Evolutionary conservation across 2,329 filamentous ascomycete genomes (phyloP).

Genomic region (Ophiocordyceps australis): DNA sequence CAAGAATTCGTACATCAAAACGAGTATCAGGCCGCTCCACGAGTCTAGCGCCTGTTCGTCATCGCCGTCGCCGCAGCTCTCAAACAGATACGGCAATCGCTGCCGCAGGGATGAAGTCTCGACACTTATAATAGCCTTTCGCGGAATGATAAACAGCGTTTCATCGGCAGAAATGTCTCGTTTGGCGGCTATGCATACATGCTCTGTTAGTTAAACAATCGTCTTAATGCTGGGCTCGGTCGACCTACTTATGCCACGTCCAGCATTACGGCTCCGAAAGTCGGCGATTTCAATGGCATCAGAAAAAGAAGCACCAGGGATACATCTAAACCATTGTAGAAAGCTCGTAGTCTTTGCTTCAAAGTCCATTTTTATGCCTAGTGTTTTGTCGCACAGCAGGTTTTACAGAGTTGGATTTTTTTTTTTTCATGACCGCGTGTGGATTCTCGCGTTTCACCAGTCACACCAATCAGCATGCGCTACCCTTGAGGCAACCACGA

Average conservation of each 20-base stretch:
- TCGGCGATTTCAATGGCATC: conserved; percentile 32
- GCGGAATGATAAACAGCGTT: conserved; percentile 64
- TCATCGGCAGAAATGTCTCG: conserved; percentile 56
- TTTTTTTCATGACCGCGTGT: too few relatives aligned
- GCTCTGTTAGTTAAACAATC: background rate
- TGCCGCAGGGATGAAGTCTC: conserved; percentile 51
- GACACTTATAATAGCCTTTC: conserved; percentile 49
- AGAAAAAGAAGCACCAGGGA: conserved; percentile 34
- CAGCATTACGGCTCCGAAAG: conserved; percentile 28
- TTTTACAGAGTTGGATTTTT: background rate
- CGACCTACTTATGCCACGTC: conserved; percentile 33
- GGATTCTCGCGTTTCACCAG: too few relatives aligned
- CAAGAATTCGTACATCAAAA: conserved; percentile 61
- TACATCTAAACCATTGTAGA: conserved; percentile 32
- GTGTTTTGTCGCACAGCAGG: background rate
- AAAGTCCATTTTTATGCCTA: background rate
- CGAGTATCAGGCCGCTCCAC: conserved; percentile 48
- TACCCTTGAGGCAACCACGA: too few relatives aligned
- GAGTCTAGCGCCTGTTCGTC: conserved; percentile 24
- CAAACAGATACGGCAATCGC: conserved; percentile 36
- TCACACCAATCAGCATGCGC: too few relatives aligned
- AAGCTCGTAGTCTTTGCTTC: conserved; percentile 22
- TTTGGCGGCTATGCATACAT: conserved; percentile 52
- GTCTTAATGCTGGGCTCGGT: background rate
- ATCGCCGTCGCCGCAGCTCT: conserved; percentile 15